Conservation (phyloP, 345 rosid species). For the Angophora floribunda region DNA sequence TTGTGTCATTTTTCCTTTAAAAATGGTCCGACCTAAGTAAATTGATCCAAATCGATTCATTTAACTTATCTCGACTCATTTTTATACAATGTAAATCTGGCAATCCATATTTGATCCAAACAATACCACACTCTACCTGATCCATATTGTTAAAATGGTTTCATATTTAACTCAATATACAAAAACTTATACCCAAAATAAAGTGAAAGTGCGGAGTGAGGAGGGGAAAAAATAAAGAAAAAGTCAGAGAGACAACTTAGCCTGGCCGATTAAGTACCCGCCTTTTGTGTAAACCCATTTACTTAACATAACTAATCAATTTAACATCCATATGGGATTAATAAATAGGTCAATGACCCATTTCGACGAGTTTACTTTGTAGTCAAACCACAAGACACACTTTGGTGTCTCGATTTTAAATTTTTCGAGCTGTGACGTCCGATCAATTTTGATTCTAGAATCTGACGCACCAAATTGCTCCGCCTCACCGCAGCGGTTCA, state of each 20-base stretch:
- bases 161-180: too few species aligned
- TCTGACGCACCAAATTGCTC: neutral
- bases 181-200: neutral
- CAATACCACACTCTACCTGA: rapidly evolving
- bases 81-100: too few species aligned
- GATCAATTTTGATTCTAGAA: neutral
- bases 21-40: too few species aligned
- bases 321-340: neutral
- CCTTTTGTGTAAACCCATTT: too few species aligned
- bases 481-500: neutral
- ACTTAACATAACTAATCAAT: neutral
- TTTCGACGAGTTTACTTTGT: neutral
- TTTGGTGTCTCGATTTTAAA: neutral
- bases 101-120: too few species aligned
- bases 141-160: too few species aligned
- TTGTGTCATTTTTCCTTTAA: too few species aligned
- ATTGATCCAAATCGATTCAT: too few species aligned
- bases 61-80: too few species aligned
- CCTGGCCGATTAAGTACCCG: too few species aligned
- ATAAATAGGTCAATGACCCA: neutral
- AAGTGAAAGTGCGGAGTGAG: neutral
- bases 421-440: neutral
- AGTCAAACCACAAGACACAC: neutral
- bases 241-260: too few species aligned
- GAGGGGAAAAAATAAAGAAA: too few species aligned